phyloP scores from a whole-genome alignment of 2,329 filamentous ascomycete species.

The Pseudogymnoascus sp. region DNA sequence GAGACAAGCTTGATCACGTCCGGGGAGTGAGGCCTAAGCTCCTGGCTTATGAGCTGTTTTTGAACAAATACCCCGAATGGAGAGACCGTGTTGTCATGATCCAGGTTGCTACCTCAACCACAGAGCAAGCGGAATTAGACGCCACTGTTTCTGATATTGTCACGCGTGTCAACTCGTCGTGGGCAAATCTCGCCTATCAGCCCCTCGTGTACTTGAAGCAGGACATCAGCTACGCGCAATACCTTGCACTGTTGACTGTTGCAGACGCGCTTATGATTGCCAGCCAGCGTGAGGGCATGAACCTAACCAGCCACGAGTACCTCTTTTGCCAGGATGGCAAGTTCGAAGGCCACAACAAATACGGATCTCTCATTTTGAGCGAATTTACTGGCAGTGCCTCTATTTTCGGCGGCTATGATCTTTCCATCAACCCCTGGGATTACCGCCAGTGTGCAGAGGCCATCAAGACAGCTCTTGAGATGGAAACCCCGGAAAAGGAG shows the following conservation, averaged over 20 bases:
- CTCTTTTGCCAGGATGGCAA: constrained; percentile 86
- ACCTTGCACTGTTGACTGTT: constrained; percentile 81
- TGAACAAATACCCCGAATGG: constrained; percentile 90
- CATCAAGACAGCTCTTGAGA: constrained; percentile 75
- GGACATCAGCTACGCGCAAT: constrained; percentile 87
- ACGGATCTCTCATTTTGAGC: constrained; percentile 83
- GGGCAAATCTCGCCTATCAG: constrained; percentile 85
- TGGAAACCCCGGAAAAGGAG: constrained; percentile 66
- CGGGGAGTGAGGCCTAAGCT: constrained; percentile 91
- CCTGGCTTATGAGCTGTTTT: constrained; percentile 79
- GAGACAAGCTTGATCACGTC: constrained; percentile 90
- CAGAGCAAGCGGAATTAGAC: constrained; percentile 79
- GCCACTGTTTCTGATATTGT: constrained; percentile 89
- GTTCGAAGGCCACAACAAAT: constrained; percentile 60
- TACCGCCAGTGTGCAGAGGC: constrained; percentile 81
- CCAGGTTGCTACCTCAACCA: constrained; percentile 86
- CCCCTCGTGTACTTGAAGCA: constrained; percentile 91
- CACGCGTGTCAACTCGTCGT: constrained; percentile 83
- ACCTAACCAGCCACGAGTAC: constrained; percentile 89
- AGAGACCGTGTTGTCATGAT: constrained; percentile 81
- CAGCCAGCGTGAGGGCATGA: constrained; percentile 94
- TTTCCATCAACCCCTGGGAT: constrained; percentile 93
- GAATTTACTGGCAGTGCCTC: constrained; percentile 92
- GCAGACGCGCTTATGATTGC: constrained; percentile 93
- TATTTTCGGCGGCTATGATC: constrained; percentile 70